These are phyloP conservation scores for Pythium chondricola DNA, from an alignment of 352 stramenopile species.

Conservation along the genomic window DNA sequence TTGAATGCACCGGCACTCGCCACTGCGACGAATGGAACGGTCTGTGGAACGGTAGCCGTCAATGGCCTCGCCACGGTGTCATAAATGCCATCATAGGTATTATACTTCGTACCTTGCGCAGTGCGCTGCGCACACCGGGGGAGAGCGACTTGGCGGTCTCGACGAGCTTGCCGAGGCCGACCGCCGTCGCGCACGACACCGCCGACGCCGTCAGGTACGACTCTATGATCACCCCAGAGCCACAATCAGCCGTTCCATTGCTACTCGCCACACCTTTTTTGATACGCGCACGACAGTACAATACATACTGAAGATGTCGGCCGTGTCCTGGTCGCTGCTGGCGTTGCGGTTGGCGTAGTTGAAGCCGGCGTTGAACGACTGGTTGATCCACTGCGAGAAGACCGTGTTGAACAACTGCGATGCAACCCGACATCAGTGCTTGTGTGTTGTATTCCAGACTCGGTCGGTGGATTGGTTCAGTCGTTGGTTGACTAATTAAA, in stretches of 20 bases:
- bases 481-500: too few species aligned
- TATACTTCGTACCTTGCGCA: constrained; percentile 72
- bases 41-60: too few species aligned
- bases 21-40: constrained; percentile 80
- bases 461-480: too few species aligned
- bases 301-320: constrained; percentile 65
- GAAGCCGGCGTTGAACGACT: constrained; percentile 86
- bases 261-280: neutral
- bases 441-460: too few species aligned
- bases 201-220: constrained; percentile 72
- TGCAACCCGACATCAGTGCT: neutral
- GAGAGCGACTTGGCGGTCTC: constrained; percentile 71
- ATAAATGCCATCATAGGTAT: too few species aligned
- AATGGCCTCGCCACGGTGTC: too few species aligned
- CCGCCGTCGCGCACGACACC: constrained; percentile 72
- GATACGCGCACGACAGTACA: neutral
- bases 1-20: constrained; percentile 81
- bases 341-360: constrained; percentile 88
- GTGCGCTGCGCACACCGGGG: constrained; percentile 42
- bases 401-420: constrained; percentile 56
- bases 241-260: neutral
- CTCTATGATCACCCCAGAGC: constrained; percentile 30
- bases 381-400: constrained; percentile 88
- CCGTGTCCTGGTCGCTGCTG: constrained; percentile 70
- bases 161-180: constrained; percentile 70